These are phyloP conservation scores for Penicillium coffeae DNA, from an alignment of 495 filamentous ascomycete genomes.

Conservation along the genomic window DNA sequence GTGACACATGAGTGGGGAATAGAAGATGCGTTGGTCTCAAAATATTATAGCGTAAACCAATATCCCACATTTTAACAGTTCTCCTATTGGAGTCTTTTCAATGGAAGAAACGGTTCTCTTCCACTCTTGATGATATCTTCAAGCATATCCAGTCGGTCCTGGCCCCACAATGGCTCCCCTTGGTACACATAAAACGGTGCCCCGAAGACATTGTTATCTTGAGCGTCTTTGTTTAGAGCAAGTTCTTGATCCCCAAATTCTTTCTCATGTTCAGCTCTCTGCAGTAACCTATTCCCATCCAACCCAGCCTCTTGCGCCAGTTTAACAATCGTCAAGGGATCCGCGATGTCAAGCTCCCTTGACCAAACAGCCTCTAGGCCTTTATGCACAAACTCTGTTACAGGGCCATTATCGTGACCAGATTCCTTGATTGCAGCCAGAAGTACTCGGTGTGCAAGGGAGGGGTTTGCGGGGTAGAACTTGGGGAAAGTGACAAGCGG, in stretches of 20 bases:
- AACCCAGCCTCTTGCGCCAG: background rate
- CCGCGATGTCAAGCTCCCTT: background rate
- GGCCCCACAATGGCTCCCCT: background rate
- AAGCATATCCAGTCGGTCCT: background rate
- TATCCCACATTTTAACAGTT: no score
- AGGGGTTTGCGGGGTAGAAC: conserved; percentile 16
- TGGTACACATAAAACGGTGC: background rate
- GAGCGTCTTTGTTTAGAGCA: background rate
- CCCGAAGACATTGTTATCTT: background rate
- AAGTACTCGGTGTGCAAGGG: conserved; percentile 16
- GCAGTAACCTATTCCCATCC: background rate
- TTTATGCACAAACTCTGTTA: background rate
- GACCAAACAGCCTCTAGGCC: background rate
- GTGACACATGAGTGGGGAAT: no score
- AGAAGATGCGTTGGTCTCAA: no score
- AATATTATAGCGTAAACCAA: no score
- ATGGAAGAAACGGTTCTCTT: background rate
- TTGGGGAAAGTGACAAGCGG: conserved; percentile 12
- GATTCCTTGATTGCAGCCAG: conserved; percentile 11
- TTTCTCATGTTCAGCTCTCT: background rate
- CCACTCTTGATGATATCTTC: conserved; percentile 1
- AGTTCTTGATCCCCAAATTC: background rate
- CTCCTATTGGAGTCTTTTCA: no score
- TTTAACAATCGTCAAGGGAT: background rate
- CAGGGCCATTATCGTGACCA: background rate